phyloP scores from a whole-genome alignment of 352 stramenopile genomes.

The Phytophthora ohioensis region DNA sequence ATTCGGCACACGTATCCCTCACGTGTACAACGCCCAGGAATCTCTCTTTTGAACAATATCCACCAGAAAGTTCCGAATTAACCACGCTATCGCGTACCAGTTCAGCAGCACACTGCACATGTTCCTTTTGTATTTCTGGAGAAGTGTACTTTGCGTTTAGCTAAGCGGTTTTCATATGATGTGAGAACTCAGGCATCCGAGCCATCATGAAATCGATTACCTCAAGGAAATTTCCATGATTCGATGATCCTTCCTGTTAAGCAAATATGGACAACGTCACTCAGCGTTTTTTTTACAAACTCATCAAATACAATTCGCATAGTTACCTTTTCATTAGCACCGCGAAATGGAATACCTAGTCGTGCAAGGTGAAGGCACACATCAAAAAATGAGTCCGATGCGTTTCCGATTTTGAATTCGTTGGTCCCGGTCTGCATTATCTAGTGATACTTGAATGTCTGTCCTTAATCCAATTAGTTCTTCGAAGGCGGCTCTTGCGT shows the following conservation, averaged over 20 bases:
- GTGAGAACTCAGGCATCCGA: too few species aligned
- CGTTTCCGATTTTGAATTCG: not conserved
- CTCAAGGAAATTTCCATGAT: too few species aligned
- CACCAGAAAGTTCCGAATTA: not conserved
- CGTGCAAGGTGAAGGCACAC: not conserved
- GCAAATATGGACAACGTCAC: not conserved
- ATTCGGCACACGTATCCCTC: not conserved
- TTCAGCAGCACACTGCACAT: slow-evolving; percentile 4
- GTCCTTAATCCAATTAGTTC: too few species aligned
- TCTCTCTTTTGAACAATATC: not conserved
- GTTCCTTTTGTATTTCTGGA: too few species aligned
- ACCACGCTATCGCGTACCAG: not conserved
- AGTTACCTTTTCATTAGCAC: slow-evolving; percentile 7
- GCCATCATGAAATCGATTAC: too few species aligned
- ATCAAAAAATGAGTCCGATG: not conserved
- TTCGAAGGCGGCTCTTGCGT: too few species aligned
- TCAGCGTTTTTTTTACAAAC: slow-evolving; percentile 11
- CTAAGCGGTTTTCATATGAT: too few species aligned
- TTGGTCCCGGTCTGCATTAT: too few species aligned
- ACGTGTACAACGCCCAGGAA: not conserved
- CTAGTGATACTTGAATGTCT: too few species aligned
- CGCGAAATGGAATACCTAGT: not conserved
- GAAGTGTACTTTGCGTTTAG: too few species aligned
- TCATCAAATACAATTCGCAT: too few species aligned
- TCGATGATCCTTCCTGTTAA: not conserved